Conservation (phyloP, 805 yeast genomes). For the Candida argentea region DNA sequence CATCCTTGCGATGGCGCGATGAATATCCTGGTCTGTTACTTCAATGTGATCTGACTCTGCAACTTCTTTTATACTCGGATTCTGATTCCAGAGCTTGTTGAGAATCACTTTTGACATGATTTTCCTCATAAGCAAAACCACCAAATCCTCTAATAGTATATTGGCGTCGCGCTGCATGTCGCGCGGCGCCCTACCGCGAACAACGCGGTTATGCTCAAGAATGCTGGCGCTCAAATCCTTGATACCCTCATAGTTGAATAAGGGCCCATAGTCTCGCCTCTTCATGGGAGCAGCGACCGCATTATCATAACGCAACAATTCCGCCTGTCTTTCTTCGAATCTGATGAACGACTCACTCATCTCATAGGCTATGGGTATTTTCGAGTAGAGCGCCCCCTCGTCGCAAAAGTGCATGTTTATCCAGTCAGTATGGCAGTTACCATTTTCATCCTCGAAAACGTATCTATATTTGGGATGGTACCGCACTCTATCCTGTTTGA, state of each 20-base stretch:
- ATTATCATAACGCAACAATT: constrained; percentile 1
- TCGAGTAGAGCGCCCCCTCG: constrained; percentile 29
- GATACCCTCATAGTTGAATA: constrained; percentile 1
- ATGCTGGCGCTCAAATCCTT: background rate
- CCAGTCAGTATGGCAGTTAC: constrained; percentile 11
- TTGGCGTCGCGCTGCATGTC: constrained; percentile 3
- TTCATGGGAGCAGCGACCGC: background rate
- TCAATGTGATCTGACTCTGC: too few species aligned
- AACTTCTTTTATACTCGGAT: too few species aligned
- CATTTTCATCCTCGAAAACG: constrained; percentile 4
- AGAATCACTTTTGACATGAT: too few species aligned
- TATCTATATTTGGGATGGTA: constrained; percentile 3
- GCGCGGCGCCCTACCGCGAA: background rate
- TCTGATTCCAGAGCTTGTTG: too few species aligned
- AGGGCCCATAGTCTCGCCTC: background rate
- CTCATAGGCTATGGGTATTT: constrained; percentile 45
- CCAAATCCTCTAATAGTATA: constrained; percentile 6
- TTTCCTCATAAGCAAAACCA: constrained; percentile 1
- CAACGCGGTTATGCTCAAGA: constrained; percentile 1
- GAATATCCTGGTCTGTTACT: constrained; percentile 1
- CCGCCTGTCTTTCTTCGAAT: constrained; percentile 38
- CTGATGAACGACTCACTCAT: constrained; percentile 33
- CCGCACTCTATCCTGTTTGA: constrained; percentile 1
- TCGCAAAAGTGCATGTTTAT: too few species aligned
- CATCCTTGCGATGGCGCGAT: constrained; percentile 1